A percentile compares a stretch with the other conserved stretches of the same genome.
These are phyloP conservation scores for Beauveria caledonica DNA, from an alignment of 2,329 filamentous ascomycete species.

Conservation along the genomic window DNA sequence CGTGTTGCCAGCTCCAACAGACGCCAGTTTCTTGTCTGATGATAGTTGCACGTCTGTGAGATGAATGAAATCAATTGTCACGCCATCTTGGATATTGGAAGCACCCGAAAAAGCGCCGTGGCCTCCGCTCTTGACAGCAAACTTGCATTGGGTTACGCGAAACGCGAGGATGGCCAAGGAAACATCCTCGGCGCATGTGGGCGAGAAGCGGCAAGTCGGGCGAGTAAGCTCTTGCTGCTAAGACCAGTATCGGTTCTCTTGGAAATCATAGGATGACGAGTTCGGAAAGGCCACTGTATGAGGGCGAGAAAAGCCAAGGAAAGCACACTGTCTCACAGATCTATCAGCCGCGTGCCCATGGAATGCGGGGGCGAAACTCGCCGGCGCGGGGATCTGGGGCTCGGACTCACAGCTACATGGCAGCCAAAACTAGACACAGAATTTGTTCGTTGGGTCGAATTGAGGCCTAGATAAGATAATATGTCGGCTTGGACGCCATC, in stretches of 20 bases:
- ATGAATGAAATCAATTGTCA: slow-evolving; percentile 21
- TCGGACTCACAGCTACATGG: slow-evolving; percentile 8
- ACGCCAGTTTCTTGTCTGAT: slow-evolving; percentile 11
- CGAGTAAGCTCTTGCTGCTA: slow-evolving; percentile 16
- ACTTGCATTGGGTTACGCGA: slow-evolving; percentile 21
- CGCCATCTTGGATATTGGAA: slow-evolving; percentile 21
- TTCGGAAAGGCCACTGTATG: slow-evolving; percentile 14
- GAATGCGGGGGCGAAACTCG: neutral
- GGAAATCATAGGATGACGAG: slow-evolving; percentile 13
- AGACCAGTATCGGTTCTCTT: slow-evolving; percentile 18
- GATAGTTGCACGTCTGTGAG: slow-evolving; percentile 18
- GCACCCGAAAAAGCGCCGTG: slow-evolving; percentile 22
- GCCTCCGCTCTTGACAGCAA: slow-evolving; percentile 26
- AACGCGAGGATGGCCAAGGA: slow-evolving; percentile 20
- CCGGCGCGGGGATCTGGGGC: neutral
- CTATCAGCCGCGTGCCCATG: neutral
- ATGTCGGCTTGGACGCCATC: neutral
- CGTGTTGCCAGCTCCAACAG: slow-evolving; percentile 16
- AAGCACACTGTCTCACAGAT: slow-evolving; percentile 15
- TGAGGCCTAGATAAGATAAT: neutral
- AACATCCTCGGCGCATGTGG: slow-evolving; percentile 18
- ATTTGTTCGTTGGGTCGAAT: neutral
- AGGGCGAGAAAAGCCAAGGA: slow-evolving; percentile 15
- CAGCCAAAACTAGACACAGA: slow-evolving; percentile 1
- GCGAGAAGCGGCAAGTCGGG: slow-evolving; percentile 20